Percentiles rank a stretch among this genome's conserved stretches.
Conservation (phyloP, 2,329 filamentous ascomycete species). For the Ceratocystis albifundus region DNA sequence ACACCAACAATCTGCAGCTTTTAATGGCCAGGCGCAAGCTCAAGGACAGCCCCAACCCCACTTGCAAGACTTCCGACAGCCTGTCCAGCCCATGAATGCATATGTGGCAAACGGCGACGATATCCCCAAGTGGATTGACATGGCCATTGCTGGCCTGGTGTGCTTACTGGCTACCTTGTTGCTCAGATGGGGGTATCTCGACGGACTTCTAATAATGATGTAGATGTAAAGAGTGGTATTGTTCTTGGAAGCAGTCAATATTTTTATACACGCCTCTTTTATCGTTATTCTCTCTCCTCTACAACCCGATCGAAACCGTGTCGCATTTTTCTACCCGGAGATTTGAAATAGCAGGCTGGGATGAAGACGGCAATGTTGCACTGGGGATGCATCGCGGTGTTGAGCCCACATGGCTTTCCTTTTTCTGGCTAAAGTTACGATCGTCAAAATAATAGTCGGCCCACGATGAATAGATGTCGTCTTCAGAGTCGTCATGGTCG, state of each 20-base stretch:
- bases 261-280: not conserved
- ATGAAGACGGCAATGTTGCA: not conserved
- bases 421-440: slow-evolving; percentile 19
- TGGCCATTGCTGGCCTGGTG: slow-evolving; percentile 62
- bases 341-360: not conserved
- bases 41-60: not conserved
- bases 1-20: not conserved
- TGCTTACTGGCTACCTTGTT: slow-evolving; percentile 61
- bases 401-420: not conserved
- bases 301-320: not conserved
- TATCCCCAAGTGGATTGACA: slow-evolving; percentile 66
- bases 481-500: slow-evolving; percentile 26
- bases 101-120: slow-evolving; percentile 33
- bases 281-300: not conserved
- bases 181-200: slow-evolving; percentile 32
- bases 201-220: slow-evolving; percentile 7
- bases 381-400: not conserved
- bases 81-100: slow-evolving; percentile 17
- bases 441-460: slow-evolving; percentile 30
- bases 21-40: not conserved
- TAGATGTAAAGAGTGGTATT: not conserved
- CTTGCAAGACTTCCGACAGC: not conserved
- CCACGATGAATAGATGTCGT: slow-evolving; percentile 26
- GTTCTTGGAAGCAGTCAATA: not conserved
- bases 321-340: not conserved